phyloP scores from a whole-genome alignment of 2,329 filamentous ascomycete genomes.

The Fusarium sp. region DNA sequence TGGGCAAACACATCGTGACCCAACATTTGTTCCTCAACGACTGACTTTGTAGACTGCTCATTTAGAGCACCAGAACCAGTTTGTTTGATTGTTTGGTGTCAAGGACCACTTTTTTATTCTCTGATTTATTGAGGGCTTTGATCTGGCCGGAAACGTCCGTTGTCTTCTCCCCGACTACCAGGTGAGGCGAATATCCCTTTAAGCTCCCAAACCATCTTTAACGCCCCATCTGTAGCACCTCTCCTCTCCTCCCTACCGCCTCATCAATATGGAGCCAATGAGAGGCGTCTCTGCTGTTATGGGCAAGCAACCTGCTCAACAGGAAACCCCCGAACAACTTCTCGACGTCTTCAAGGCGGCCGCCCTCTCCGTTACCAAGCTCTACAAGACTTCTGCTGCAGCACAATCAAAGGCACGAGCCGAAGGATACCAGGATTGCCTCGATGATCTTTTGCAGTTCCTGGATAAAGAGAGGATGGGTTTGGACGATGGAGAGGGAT shows the following conservation, averaged over 20 bases:
- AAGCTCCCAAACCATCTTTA: conserved; percentile 16
- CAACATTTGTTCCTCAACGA: conserved; percentile 29
- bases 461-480: conserved; percentile 85
- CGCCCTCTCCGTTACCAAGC: conserved; percentile 91
- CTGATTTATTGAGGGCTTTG: not conserved
- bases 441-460: conserved; percentile 88
- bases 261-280: conserved; percentile 47
- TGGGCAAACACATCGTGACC: conserved; percentile 34
- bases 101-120: not conserved
- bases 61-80: conserved; percentile 18
- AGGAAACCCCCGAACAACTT: conserved; percentile 68
- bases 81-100: conserved; percentile 15
- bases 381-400: conserved; percentile 89
- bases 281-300: conserved; percentile 42
- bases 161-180: not conserved
- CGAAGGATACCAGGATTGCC: conserved; percentile 91
- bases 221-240: conserved; percentile 18
- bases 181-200: conserved; percentile 28
- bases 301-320: conserved; percentile 46
- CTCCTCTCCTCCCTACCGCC: conserved; percentile 4
- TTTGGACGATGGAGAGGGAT: conserved; percentile 79
- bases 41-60: conserved; percentile 23
- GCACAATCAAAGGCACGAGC: conserved; percentile 78
- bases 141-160: not conserved
- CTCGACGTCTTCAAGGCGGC: conserved; percentile 92